Base-by-base conservation (phyloP, 305 asterid genomes). In the Salvia sclarea region DNA sequence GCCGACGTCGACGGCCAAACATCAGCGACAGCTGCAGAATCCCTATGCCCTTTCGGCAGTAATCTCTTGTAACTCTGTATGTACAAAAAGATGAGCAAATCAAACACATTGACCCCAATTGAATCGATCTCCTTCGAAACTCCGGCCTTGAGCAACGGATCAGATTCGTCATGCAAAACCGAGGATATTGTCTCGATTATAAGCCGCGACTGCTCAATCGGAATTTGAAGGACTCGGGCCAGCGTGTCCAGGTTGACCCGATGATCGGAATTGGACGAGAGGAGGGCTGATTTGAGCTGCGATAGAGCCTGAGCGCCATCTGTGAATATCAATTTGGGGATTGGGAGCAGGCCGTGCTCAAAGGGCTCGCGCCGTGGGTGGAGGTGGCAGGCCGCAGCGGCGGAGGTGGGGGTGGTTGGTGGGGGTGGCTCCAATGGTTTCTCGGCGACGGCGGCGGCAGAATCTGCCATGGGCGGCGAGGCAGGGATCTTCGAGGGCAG, bases 1-100 rank as follows among this genome's bases (percentile, higher is more conserved):
- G 97, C 96, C 0, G 97, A 95, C 14, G 95, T 95, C 3, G 97
- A 91, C 10, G 98, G 98, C 99, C 99, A 95, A 45, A 95, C 98
- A 78, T 92, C 98, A 10, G 98, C 99, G 2, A 95, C 97, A 8
- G 99, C 84, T n/a, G 96, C 97, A 14, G 98, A 87, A 78, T 95
- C 99, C 85, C 68, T 85, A 47, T 95, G 99, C 45, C 99, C 97
- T 75, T 85, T 95, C 1, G 99, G 99, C 74, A 95, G 83, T 85
- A 95, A 66, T 76, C 99, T 80, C 80, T 95, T 95, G 64, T 95
- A 95, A 68, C 89, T 88, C 82, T 95, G 97, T 64, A 91, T 82
- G 70, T 95, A 92, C 83, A 95, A 49, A 80, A 88, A 88, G 12
- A 95, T 66, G 22, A 95, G 79, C 96, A 95, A 89, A 91, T 95